Conservation (phyloP, 208 protist genomes). For the Plasmodiophora brassicae region DNA sequence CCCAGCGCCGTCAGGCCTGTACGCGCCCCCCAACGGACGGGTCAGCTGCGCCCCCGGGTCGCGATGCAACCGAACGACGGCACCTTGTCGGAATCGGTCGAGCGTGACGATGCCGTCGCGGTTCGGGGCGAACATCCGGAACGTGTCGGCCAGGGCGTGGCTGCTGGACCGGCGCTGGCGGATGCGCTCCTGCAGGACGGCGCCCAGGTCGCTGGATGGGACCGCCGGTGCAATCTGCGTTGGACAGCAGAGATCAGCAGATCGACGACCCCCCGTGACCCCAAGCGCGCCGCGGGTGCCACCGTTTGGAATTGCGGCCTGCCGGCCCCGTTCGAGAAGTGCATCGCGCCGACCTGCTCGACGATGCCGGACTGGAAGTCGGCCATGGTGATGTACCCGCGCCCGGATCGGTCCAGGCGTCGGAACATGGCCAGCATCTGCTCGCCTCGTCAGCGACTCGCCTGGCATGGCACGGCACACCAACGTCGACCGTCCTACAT, state of each 20-base stretch:
- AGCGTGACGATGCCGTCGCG: slow-evolving; percentile 12
- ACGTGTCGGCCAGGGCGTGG: neutral
- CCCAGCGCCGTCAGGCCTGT: too few relatives aligned
- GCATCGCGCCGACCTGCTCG: neutral
- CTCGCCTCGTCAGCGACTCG: neutral
- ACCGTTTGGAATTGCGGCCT: neutral
- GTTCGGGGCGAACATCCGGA: slow-evolving; percentile 6
- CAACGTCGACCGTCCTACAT: neutral
- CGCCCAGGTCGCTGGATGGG: neutral
- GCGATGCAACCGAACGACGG: too few relatives aligned
- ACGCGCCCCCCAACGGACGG: too few relatives aligned
- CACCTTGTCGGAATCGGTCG: neutral
- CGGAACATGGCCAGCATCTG: neutral
- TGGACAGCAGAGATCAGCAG: neutral
- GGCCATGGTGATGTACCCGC: neutral
- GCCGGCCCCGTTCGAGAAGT: neutral
- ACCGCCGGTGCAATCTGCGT: neutral
- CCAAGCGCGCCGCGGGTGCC: too few relatives aligned
- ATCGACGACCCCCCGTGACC: neutral
- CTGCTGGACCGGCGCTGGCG: neutral
- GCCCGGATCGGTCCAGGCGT: neutral
- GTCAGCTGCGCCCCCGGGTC: too few relatives aligned
- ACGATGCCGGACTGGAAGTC: neutral
- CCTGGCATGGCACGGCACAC: neutral
- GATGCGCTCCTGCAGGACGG: neutral